Evolutionary conservation across 208 protist species (phyloP).

Genomic region (Herpetomonas muscarum): DNA sequence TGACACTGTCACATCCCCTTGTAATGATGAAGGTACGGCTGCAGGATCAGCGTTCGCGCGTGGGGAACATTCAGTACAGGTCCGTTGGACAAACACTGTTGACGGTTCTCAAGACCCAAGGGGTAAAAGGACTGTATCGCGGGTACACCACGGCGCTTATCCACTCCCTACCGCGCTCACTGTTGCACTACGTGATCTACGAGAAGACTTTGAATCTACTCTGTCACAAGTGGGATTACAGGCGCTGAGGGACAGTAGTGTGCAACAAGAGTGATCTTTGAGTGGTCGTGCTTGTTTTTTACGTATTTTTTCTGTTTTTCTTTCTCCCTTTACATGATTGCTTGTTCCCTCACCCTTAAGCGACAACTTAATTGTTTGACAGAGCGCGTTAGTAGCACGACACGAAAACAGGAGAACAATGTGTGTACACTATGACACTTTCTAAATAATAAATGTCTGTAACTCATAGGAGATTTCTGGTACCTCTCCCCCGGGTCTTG

Average conservation of each 20-base stretch:
- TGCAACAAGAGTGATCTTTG: no score
- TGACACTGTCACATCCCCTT: conserved; percentile 73
- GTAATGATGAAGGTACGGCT: conserved; percentile 69
- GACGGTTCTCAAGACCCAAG: conserved; percentile 59
- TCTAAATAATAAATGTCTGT: no score
- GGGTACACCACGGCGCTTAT: conserved; percentile 60
- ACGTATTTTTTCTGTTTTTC: not conserved
- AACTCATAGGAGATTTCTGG: no score
- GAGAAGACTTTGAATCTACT: conserved; percentile 60
- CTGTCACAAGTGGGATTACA: conserved; percentile 7
- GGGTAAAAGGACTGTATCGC: conserved; percentile 58
- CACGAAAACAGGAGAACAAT: no score
- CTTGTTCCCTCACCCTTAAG: no score
- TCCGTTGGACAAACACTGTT: conserved; percentile 37
- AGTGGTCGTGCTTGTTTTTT: no score
- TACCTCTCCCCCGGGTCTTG: no score
- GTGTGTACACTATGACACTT: no score
- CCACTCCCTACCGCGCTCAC: conserved; percentile 70
- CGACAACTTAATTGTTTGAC: not conserved
- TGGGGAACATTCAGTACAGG: conserved; percentile 59
- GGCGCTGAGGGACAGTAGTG: no score
- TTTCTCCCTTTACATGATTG: not conserved
- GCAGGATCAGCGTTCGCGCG: conserved; percentile 69
- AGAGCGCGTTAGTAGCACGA: no score
- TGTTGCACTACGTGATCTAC: conserved; percentile 75